phyloP scores from a whole-genome alignment of 768 basidiomycete species.

The Lactifluus piperatus region DNA sequence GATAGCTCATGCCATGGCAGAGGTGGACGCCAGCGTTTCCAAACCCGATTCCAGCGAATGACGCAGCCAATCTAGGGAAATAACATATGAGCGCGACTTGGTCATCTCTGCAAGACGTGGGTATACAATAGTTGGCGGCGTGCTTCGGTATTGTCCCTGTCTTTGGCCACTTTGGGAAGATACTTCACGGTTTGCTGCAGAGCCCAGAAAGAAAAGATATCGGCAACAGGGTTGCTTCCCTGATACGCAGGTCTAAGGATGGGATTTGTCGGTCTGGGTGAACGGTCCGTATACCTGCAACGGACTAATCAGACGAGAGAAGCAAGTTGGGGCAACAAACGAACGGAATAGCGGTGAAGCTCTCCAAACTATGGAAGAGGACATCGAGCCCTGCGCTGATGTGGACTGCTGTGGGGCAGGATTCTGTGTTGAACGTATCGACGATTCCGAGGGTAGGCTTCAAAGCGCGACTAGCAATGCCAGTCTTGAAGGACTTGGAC shows the following conservation, averaged over 20 bases:
- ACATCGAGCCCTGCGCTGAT: conserved; percentile 95
- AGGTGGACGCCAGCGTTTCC: conserved; percentile 90
- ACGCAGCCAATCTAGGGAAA: conserved; percentile 64
- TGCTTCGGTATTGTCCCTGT: conserved; percentile 73
- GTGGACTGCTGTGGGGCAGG: conserved; percentile 86
- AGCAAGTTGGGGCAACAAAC: conserved; percentile 21
- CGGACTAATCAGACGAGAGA: neutral
- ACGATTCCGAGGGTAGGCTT: conserved; percentile 77
- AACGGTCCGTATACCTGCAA: conserved; percentile 78
- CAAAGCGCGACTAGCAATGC: conserved; percentile 86
- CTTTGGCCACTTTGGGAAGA: conserved; percentile 77
- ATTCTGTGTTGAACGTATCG: conserved; percentile 86
- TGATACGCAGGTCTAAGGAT: conserved; percentile 88
- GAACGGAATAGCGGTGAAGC: conserved; percentile 89
- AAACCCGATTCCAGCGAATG: conserved; percentile 93
- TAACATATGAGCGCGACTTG: neutral
- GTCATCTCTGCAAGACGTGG: neutral
- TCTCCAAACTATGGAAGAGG: conserved; percentile 92
- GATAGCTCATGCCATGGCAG: conserved; percentile 86
- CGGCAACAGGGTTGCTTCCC: conserved; percentile 89
- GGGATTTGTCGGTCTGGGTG: conserved; percentile 84
- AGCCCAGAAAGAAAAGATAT: conserved; percentile 95
- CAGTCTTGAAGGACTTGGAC: conserved; percentile 89
- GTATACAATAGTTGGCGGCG: conserved; percentile 84
- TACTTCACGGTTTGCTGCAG: conserved; percentile 81